Evolutionary conservation across 495 filamentous ascomycete species (phyloP), one percentile per base, ranked within the genome.

Genomic region (Sordaria brevicollis): DNA sequence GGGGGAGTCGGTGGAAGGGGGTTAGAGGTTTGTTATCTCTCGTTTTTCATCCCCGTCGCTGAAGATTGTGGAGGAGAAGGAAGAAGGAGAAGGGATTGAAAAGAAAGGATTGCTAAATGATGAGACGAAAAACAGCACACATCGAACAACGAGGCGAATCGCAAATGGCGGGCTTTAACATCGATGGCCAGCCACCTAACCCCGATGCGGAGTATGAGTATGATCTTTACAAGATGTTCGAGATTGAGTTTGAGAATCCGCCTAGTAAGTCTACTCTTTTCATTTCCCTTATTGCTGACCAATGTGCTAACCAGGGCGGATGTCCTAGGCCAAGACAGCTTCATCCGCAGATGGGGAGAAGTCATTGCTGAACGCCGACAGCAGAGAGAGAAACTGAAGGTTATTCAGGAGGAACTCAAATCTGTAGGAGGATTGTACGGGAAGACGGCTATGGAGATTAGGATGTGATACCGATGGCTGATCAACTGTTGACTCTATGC

Each of bases 201-300:
- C 67, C 71, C 8, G 76, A 79, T 25, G 37, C 75, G 19, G 78
- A 75, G 13, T 71, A 71, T 15, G 72, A 65, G 1, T 80, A 74
- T 68, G 76, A 77, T 19, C 62, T 77, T 13, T 80, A 79, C 71
- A 80, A 79, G 74, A 79, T 74, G 54, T 76, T 79, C 65, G 78
- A 80, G 69, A 78, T 80, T 71, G 78, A 80, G 35, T 80, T 80
- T 75, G 78, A 80, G 75, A 80, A 74, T 39, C 74, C 72, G 65
- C 76, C 77, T 7, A 80, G 77, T 77, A 71, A 49, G 75, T 71
- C n/a, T 31, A 0, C 5, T 7, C 39, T 19, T 11, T n/a, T 21
- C 25, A n/a, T n/a, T n/a, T n/a, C n/a, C n/a, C n/a, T n/a, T n/a
- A n/a, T n/a, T n/a, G n/a, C n/a, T n/a, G n/a, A n/a, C n/a, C n/a